Base-by-base conservation (phyloP, 1,139 yeast genomes). In the Yamadazyma buinensis region DNA sequence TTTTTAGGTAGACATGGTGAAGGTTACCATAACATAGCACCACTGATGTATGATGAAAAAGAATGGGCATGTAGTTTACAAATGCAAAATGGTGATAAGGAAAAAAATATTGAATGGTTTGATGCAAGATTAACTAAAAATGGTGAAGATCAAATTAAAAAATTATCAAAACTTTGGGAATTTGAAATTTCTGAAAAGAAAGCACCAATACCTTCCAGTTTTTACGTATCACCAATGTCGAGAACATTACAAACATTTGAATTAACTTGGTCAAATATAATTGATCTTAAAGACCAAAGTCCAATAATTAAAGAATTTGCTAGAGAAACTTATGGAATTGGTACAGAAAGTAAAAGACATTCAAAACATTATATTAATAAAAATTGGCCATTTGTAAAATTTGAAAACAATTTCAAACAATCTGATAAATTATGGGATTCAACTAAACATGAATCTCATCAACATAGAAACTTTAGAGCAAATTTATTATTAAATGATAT, bases 1-100 rank as follows among this genome's bases (percentile, higher is more conserved):
- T 61, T 61, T 24, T 43, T 63, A 11, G 70, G 63, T 29, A 54
- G 73, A 41, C 73, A 67, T 37, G 71, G 69, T 7, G 62, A 65
- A 46, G 72, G 70, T 1, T 61, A 44, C 41, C 72, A 67, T 39
- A 67, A 67, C 36, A 51, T 56, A 15, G 69, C 63, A 0, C 55
- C 55, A 2, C 15, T 26, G 1, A 32, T 37, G 18, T 57, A 49
- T 32, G 32, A 42, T 21, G 15, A 33, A 3, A 33, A 41, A 0
- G 56, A 56, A 4, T 66, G 71, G 72, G 36, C 34, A 6, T 65
- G 72, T 40, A 49, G 51, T 34, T 63, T 62, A 59, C 59, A 58
- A 28, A 40, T 44, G 10, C 41, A 48, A 28, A 48, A 54, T 30
- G 71, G 72, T 4, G 53, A 59, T 36, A 61, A 54, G 5, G 18